These are phyloP conservation scores for Penicillium angulare DNA, from an alignment of 495 filamentous ascomycete species.

Conservation along the genomic window DNA sequence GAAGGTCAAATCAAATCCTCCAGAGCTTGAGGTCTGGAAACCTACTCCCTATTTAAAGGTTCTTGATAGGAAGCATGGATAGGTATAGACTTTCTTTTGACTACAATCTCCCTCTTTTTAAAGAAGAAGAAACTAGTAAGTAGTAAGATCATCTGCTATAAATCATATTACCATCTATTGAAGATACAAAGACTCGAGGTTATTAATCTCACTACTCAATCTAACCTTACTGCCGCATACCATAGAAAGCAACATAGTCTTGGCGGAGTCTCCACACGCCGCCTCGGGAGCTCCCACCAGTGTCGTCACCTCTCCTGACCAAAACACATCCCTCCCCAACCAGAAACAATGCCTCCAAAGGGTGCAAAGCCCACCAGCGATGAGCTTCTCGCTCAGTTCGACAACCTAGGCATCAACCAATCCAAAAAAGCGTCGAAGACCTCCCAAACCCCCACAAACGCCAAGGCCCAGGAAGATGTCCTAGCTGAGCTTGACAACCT, in stretches of 20 bases:
- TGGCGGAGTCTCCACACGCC: conserved; percentile 27
- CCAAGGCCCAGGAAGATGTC: conserved; percentile 58
- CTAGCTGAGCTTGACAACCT: conserved; percentile 85
- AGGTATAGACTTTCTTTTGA: too few relatives aligned
- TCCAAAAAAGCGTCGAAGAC: conserved; percentile 41
- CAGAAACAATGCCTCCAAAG: conserved; percentile 43
- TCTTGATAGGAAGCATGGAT: too few relatives aligned
- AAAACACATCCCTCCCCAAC: not conserved
- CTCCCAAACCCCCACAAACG: conserved; percentile 32
- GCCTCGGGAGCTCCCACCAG: conserved; percentile 25
- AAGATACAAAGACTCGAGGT: too few relatives aligned
- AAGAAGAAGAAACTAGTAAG: too few relatives aligned
- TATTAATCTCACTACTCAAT: too few relatives aligned
- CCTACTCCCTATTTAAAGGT: too few relatives aligned
- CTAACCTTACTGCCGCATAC: too few relatives aligned
- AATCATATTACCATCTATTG: too few relatives aligned
- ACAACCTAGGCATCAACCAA: conserved; percentile 60
- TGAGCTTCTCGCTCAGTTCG: conserved; percentile 81
- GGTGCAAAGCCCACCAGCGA: conserved; percentile 65
- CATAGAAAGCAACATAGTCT: conserved; percentile 20
- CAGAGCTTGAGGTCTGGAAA: too few relatives aligned
- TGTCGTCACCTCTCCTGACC: conserved; percentile 37
- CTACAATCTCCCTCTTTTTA: too few relatives aligned
- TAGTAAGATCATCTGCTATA: too few relatives aligned
- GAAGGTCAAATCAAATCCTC: too few relatives aligned